Evolutionary conservation across 164 flowering plant genomes (phyloP).

Genomic region (Umbellularia californica): DNA sequence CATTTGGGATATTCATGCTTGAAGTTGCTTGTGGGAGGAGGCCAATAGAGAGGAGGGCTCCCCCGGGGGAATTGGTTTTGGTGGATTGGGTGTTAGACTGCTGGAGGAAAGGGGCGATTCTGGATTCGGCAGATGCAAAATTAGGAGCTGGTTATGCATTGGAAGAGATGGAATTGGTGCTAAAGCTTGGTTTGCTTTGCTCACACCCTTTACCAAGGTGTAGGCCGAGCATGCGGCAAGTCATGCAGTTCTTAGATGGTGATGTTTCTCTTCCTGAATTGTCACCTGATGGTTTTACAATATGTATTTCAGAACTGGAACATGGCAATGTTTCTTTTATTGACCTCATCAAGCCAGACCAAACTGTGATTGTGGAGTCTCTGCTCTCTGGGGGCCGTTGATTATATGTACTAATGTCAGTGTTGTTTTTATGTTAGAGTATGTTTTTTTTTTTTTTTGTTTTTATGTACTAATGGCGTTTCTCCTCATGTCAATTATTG

Average conservation of each 20-base stretch:
- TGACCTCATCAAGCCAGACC: neutral
- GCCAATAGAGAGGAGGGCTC: no score
- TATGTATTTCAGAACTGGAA: neutral
- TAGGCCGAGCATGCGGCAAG: constrained; percentile 7
- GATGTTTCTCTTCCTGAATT: constrained; percentile 3
- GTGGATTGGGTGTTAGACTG: constrained; percentile 24
- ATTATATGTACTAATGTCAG: neutral
- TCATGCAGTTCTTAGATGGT: neutral
- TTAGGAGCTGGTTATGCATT: constrained; percentile 2
- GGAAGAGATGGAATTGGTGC: constrained; percentile 15
- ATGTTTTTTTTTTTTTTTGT: no score
- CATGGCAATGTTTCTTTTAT: neutral
- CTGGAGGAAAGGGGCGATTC: constrained; percentile 6
- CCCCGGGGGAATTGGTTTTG: constrained; percentile 7
- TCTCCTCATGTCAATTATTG: no score
- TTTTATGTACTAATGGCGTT: no score
- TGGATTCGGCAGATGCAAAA: constrained; percentile 15
- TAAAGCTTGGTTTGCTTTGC: constrained; percentile 21
- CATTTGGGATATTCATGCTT: no score
- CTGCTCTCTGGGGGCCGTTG: neutral
- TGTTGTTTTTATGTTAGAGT: no score
- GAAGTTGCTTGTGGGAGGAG: no score
- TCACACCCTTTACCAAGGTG: neutral
- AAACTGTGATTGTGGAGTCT: neutral
- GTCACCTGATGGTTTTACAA: neutral